These are phyloP conservation scores for Coriaria nepalensis DNA, from an alignment of 306 rosid species.

Conservation along the genomic window DNA sequence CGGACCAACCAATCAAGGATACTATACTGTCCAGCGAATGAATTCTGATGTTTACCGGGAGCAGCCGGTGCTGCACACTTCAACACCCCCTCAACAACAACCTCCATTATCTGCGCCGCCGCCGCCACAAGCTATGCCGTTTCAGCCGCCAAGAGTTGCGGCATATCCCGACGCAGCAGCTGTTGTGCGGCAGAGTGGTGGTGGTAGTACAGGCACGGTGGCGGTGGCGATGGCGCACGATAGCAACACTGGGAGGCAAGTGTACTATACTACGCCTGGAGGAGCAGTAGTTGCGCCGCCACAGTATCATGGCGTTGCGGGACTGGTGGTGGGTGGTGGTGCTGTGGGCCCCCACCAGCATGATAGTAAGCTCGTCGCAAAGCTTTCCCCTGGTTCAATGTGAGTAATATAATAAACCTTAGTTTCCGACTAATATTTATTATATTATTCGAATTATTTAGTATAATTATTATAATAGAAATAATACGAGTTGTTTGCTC, in stretches of 20 bases:
- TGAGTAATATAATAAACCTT: conserved; percentile 20
- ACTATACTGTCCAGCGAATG: conserved; percentile 55
- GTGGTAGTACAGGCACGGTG: conserved; percentile 19
- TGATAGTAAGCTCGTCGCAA: conserved; percentile 52
- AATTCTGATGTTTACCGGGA: conserved; percentile 60
- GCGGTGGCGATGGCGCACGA: conserved; percentile 43
- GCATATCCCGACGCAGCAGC: conserved; percentile 45
- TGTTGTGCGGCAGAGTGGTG: conserved; percentile 25
- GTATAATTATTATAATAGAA: no score
- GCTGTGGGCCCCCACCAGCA: conserved; percentile 28
- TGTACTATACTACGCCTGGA: conserved; percentile 50
- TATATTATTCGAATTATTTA: no score
- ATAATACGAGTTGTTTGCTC: no score
- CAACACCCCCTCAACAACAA: conserved; percentile 17
- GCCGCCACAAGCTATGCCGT: conserved; percentile 14
- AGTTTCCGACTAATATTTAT: background rate
- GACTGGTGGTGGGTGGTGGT: conserved; percentile 21
- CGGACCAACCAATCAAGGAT: conserved; percentile 36
- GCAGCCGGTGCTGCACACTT: conserved; percentile 36
- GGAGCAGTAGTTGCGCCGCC: conserved; percentile 30
- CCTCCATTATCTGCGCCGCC: conserved; percentile 18
- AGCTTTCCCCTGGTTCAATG: conserved; percentile 55
- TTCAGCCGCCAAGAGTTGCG: conserved; percentile 30
- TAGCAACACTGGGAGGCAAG: conserved; percentile 54
- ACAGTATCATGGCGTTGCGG: conserved; percentile 32